phyloP scores from a whole-genome alignment of 768 basidiomycete species.

The Psilocybe tampanensis region DNA sequence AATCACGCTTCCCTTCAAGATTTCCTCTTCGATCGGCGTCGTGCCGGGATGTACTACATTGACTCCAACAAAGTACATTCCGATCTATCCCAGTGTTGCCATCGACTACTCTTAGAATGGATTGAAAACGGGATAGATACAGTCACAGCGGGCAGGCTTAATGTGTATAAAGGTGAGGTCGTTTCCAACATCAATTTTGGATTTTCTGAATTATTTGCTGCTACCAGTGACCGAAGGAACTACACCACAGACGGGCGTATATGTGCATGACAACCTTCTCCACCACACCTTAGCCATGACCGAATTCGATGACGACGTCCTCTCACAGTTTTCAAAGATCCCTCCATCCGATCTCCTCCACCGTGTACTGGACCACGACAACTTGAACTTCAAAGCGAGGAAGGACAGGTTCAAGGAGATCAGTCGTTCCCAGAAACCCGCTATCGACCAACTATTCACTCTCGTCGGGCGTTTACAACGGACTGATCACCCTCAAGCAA shows the following conservation, averaged over 20 bases:
- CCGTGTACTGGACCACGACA: not conserved
- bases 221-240: not conserved
- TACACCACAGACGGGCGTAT: not conserved
- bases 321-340: not conserved
- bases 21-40: not conserved
- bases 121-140: not conserved
- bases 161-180: not conserved
- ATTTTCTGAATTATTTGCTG: not conserved
- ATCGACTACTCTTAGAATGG: not conserved
- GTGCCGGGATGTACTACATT: not conserved
- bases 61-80: not conserved
- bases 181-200: not conserved
- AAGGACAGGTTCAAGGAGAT: not conserved
- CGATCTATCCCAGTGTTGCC: not conserved
- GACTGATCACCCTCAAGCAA: not conserved
- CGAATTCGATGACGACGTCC: not conserved
- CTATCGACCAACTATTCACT: not conserved
- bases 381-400: not conserved
- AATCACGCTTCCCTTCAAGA: conserved; percentile 4
- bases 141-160: not conserved
- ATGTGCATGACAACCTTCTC: not conserved
- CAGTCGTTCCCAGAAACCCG: not conserved
- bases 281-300: not conserved
- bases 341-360: not conserved
- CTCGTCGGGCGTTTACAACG: not conserved